Base-by-base conservation (phyloP, 192 early-diverging fungal species). In the Geranomyces variabilis region DNA sequence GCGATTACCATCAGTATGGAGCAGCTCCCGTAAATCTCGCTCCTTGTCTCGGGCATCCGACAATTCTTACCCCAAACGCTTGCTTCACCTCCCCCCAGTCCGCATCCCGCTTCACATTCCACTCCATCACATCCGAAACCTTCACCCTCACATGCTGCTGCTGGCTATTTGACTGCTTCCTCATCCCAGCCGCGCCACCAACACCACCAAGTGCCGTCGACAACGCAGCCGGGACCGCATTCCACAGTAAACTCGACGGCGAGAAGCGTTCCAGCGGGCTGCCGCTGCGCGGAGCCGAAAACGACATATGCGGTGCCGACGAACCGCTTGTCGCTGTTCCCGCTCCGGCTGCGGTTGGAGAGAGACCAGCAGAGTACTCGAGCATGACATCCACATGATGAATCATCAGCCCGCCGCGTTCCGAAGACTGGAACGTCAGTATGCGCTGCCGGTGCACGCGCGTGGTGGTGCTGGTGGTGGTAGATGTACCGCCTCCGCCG, bases 21-120 rank as follows among this genome's bases (percentile, higher is more conserved):
- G n/a, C n/a, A n/a, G n/a, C n/a, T n/a, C n/a, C n/a, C n/a, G n/a
- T n/a, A 19, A 47, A 47, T 19, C 12, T 47, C 19, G 46, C 46
- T 10, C 12, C 51, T 7, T 53, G n/a, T 17, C 3, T 9, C 7
- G 51, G 4, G 51, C 24, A 17, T 53, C 51, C 17, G 51, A 3
- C 51, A 17, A 64, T 22, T 10, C 71, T 41, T 60, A 75, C 66
- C 61, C 67, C 62, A n/a, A 70, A 36, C 13, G 49, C 21, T 1
- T 28, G 41, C 58, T 70, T 73, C n/a, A 69, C 58, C 63, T 83
- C 81, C 0, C 10, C 56, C 81, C 81, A 83, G 31, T 83, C 76
- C 1, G 28, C 36, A 24, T 74, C 68, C 21, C 81, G 53, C 22
- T 63, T 71, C 28, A 83, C 61, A 24, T 68, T 63, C 77, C 77